These are phyloP conservation scores for Termitomyces sp. DNA, from an alignment of 768 basidiomycete species.

Conservation along the genomic window DNA sequence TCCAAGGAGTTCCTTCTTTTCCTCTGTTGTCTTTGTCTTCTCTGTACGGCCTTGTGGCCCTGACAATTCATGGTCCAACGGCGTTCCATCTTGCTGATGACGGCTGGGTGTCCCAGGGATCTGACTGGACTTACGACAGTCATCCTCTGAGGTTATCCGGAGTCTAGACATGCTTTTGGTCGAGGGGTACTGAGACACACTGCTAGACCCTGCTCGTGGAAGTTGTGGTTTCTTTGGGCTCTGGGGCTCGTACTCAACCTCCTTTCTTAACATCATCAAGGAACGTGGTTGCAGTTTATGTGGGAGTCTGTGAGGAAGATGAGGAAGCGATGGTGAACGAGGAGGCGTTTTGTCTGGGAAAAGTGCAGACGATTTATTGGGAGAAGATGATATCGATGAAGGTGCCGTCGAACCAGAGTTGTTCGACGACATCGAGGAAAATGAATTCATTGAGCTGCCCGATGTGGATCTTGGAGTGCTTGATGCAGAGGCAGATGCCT, in stretches of 20 bases:
- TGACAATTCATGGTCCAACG: conserved; percentile 11
- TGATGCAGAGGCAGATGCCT: conserved; percentile 18
- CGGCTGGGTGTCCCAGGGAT: conserved; percentile 1
- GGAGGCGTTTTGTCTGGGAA: conserved; percentile 22
- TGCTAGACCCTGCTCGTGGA: conserved; percentile 14
- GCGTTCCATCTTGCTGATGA: conserved; percentile 4
- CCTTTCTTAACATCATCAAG: conserved; percentile 64
- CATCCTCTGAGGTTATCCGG: conserved; percentile 16
- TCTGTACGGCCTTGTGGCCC: conserved; percentile 7
- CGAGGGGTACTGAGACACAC: conserved; percentile 12
- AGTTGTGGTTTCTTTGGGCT: conserved; percentile 57
- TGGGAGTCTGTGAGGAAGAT: conserved; percentile 20
- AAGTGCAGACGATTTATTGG: conserved; percentile 34
- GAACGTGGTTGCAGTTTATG: conserved; percentile 38
- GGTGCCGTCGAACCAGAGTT: conserved; percentile 37
- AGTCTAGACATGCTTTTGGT: conserved; percentile 17
- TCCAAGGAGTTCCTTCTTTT: conserved; percentile 79
- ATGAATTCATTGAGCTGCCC: conserved; percentile 36
- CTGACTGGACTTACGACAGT: conserved; percentile 10
- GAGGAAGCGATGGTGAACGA: conserved; percentile 21
- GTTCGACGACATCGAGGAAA: conserved; percentile 39
- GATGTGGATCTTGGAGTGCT: conserved; percentile 39
- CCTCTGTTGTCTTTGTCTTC: conserved; percentile 60
- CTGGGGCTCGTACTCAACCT: conserved; percentile 69
- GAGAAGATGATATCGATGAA: conserved; percentile 39